Evolutionary conservation across 2,329 filamentous ascomycete genomes (phyloP).

Genomic region (Alternaria sp.): DNA sequence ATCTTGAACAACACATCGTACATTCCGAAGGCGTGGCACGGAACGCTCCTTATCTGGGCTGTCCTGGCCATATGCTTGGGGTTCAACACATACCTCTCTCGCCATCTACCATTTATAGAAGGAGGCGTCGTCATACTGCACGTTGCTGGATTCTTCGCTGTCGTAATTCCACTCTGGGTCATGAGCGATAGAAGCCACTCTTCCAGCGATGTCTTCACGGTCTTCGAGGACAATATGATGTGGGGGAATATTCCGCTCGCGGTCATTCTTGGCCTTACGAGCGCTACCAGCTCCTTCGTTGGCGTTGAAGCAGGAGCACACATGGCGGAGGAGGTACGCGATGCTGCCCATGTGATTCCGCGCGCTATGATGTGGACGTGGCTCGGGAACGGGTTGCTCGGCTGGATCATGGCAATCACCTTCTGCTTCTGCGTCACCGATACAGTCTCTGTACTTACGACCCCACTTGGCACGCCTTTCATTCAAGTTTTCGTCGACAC

Average conservation of each 20-base stretch:
- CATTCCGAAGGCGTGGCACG: slow-evolving; percentile 51
- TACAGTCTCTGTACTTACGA: slow-evolving; percentile 13
- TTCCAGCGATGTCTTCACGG: slow-evolving; percentile 49
- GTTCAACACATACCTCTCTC: slow-evolving; percentile 52
- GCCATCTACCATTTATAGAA: slow-evolving; percentile 37
- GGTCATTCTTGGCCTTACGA: slow-evolving; percentile 43
- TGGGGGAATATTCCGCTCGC: neutral
- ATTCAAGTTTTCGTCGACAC: slow-evolving; percentile 35
- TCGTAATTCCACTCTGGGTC: slow-evolving; percentile 48
- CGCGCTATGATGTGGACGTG: slow-evolving; percentile 48
- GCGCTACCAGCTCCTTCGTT: slow-evolving; percentile 47
- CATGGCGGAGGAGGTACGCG: slow-evolving; percentile 40
- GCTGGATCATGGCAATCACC: slow-evolving; percentile 38
- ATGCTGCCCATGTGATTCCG: slow-evolving; percentile 37
- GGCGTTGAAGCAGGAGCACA: slow-evolving; percentile 46
- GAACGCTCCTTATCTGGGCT: slow-evolving; percentile 56
- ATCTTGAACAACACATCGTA: slow-evolving; percentile 51
- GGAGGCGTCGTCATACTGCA: slow-evolving; percentile 50
- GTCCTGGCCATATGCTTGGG: slow-evolving; percentile 38
- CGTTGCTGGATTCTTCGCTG: slow-evolving; percentile 56
- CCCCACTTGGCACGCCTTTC: slow-evolving; percentile 23
- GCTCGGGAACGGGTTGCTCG: slow-evolving; percentile 45
- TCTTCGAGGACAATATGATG: slow-evolving; percentile 51
- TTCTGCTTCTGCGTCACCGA: slow-evolving; percentile 22
- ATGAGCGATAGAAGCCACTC: slow-evolving; percentile 42